Base-by-base conservation (phyloP, 495 filamentous ascomycete genomes). In the Emericellopsis terricola region DNA sequence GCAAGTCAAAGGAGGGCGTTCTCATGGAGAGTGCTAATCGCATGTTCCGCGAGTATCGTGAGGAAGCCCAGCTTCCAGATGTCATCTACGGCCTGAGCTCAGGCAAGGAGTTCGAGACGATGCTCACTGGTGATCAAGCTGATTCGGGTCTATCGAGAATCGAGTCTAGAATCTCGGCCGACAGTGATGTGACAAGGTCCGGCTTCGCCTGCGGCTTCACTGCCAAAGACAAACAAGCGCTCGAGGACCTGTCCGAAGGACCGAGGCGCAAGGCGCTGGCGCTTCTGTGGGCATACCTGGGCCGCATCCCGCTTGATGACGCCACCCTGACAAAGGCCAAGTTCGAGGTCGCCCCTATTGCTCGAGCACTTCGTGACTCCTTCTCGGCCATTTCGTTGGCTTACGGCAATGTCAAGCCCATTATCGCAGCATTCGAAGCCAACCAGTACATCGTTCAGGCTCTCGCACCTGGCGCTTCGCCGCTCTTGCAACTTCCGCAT, bases 201-300 rank as follows among this genome's bases (percentile, higher is more conserved):
- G 47, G 59, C 38, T 35, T 62, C 40, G 47, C 56, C 34, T 59
- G 66, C 43, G 69, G 77, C 45, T 50, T 91, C 34, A 60, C 69
- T 1, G 54, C 71, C 28, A 86, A 78, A 52, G 75, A 89, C 37
- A 63, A 74, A 47, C 66, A 75, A 39, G 76, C 67, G 45, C 54
- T 87, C 6, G 58, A 74, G 36, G 68, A 75, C 36, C 42, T 80
- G 33, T 80, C 87, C 15, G 75, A 67, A 36, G 70, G 76, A 3
- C 65, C 71, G 28, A 70, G 80, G 29, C 65, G 89, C 42, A 94
- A 93, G 62, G 76, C 77, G n/a, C 61, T 94, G 18, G 81, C 75
- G 21, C 64, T 97, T 34, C 59, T 96, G 11, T 97, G 89, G 89
- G 87, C 85, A 29, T 96, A 96, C 50, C 69, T 96, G 19, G 81